Base-by-base conservation (phyloP, 768 basidiomycete genomes). In the Suillus alpinus region DNA sequence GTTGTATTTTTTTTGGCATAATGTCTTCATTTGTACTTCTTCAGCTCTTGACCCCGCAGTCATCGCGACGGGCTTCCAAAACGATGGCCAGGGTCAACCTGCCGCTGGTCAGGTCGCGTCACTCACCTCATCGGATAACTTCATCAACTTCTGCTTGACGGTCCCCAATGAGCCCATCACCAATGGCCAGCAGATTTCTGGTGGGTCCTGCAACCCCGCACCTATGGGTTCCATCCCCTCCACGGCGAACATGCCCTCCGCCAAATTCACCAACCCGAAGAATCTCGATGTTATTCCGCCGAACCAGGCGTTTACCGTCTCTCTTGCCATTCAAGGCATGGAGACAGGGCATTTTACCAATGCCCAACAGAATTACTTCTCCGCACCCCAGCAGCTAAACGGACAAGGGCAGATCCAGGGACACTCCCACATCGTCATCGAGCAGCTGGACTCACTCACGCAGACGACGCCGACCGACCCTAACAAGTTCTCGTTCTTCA, bases 371-470 rank as follows among this genome's bases (percentile, higher is more conserved):
- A 83, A 79, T 63, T 85, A 83, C 71, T 86, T 83, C 61, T 74
- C 78, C 37, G 87, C 82, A 23, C 86, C 84, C 39, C 84, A 86
- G 67, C 78, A 81, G 57, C 67, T 85, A 26, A 81, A 86, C 68
- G 67, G 29, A 0, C 68, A 76, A 47, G 86, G 86, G 7, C 73
- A 77, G 57, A 81, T 88, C 68, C 73, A 80, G 59, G 86, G 83
- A 1, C 82, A 84, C 72, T 83, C 81, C 4, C 86, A 88, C 68
- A 74, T 86, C 65, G 83, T 84, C 63, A 75, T 86, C 58, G 82
- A 88, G 72, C 49, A 61, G 41, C 71, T 87, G 59, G 56, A 64
- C 51, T 71, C 70, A 26, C 67, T 81, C 39, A 72, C 81, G 29
- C 75, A 78, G 66, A 84, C 83, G 31, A 73, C 71, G 1, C 73